These are phyloP conservation scores for Penicillium daleae DNA, from an alignment of 495 filamentous ascomycete species.

Conservation along the genomic window DNA sequence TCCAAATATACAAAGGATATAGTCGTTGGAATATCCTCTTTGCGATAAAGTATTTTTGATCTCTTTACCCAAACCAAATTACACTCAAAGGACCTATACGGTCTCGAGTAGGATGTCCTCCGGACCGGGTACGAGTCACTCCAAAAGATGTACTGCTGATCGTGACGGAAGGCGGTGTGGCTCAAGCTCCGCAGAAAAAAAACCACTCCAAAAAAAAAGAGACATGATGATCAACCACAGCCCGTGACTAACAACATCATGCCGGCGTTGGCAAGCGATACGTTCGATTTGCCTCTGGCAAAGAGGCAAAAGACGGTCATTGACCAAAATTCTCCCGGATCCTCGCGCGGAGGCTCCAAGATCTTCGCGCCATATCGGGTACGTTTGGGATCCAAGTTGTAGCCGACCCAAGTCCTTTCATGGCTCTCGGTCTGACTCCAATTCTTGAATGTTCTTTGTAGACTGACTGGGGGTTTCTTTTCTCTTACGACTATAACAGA, in stretches of 20 bases:
- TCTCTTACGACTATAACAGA: constrained; percentile 51
- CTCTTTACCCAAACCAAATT: too few relatives aligned
- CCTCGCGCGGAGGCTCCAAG: constrained; percentile 54
- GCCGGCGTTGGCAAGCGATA: constrained; percentile 48
- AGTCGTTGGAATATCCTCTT: neutral
- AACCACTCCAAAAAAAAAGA: constrained; percentile 5
- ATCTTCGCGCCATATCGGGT: constrained; percentile 93
- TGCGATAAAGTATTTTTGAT: too few relatives aligned
- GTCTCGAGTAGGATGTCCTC: too few relatives aligned
- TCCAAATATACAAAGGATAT: neutral
- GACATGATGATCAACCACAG: constrained; percentile 5
- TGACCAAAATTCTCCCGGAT: constrained; percentile 32
- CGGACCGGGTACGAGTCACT: too few relatives aligned
- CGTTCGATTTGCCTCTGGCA: constrained; percentile 56
- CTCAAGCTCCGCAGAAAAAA: constrained; percentile 11
- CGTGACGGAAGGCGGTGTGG: constrained; percentile 6
- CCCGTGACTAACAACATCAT: constrained; percentile 28
- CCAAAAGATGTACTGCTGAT: neutral
- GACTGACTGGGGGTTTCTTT: neutral
- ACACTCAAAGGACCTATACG: too few relatives aligned
- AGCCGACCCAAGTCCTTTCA: neutral
- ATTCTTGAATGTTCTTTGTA: neutral
- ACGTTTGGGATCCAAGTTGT: constrained; percentile 38
- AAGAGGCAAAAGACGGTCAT: constrained; percentile 68
- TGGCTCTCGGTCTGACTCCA: neutral